Base-by-base conservation (phyloP, 192 early-diverging fungal species). In the Coemansia sp. region DNA sequence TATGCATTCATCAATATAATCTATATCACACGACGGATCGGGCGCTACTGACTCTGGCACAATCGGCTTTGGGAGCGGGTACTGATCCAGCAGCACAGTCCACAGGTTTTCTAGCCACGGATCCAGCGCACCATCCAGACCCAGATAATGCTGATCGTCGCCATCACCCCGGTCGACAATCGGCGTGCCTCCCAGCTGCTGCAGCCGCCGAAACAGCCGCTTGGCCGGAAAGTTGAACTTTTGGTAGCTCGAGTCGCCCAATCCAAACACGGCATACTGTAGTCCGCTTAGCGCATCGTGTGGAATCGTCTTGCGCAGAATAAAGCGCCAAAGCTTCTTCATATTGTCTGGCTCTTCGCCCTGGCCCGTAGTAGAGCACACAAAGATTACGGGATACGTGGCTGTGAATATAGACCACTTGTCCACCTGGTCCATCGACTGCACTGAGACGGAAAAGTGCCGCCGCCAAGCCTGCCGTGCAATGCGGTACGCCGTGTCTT, bases 81-180 rank as follows among this genome's bases (percentile, higher is more conserved):
- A 88, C 39, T 66, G 59, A 17, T 65, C 55, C 49, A 90, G 79
- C 21, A 94, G 62, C 5, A 67, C 75, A 19, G 73, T 62, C 94
- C 94, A 98, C 58, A 97, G 82, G 4, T 65, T 67, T 12, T 81
- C 68, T 27, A 94, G 72, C 97, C 97, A 99, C 19, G 93, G 94
- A 57, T 93, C 89, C 59, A 99, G 74, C 27, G 85, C 87, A 23
- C 93, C 93, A 66, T 98, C 96, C 15, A 90, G 41, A 6, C 97
- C 97, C 64, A 95, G 75, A 55, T 93, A 93, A 67, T 99, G 94
- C 74, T 97, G 94, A 79, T 97, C 97, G 66, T 99, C 97, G 25
- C 92, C 94, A 62, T 95, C 92, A 0, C 93, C 95, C 22, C 90
- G 81, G 14, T 66, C 60, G 25, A 88, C 63, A 8, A 99, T 52